These are phyloP conservation scores for Colletotrichum sp. DNA, from an alignment of 2,329 filamentous ascomycete genomes.

Conservation along the genomic window DNA sequence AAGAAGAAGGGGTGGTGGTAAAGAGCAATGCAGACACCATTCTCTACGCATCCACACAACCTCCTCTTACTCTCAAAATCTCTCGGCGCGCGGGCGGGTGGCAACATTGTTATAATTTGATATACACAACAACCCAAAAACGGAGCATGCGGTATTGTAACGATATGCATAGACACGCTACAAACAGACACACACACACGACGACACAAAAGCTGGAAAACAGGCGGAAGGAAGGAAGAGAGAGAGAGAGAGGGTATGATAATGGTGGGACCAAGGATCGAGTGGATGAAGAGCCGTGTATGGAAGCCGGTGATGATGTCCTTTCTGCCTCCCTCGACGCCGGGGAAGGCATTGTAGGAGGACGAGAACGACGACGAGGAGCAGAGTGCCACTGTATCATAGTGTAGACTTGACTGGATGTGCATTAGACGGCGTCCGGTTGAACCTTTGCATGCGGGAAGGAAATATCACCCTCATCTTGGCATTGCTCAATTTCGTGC, in stretches of 20 bases:
- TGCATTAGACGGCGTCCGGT: conserved; percentile 51
- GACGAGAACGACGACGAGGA: background rate
- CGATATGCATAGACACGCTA: background rate
- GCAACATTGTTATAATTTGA: conserved; percentile 10
- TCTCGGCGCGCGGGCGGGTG: background rate
- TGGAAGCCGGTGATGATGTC: background rate
- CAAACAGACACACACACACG: background rate
- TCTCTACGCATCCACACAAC: background rate
- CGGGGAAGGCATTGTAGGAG: background rate
- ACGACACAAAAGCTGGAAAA: background rate
- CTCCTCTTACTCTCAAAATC: background rate
- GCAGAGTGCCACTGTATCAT: conserved; percentile 41
- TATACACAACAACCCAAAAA: background rate
- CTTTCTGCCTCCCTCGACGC: background rate
- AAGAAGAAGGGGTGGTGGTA: conserved; percentile 56
- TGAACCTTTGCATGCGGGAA: conserved; percentile 24
- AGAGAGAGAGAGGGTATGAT: background rate
- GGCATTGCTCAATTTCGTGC: background rate
- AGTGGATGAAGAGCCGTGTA: background rate
- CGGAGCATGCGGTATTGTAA: background rate
- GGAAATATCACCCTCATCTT: conserved; percentile 1
- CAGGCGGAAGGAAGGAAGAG: background rate
- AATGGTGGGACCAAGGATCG: background rate
- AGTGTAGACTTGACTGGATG: conserved; percentile 44
- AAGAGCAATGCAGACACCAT: background rate